These are phyloP conservation scores for Botrytis medusae DNA, from an alignment of 2,329 filamentous ascomycete species.

Conservation along the genomic window DNA sequence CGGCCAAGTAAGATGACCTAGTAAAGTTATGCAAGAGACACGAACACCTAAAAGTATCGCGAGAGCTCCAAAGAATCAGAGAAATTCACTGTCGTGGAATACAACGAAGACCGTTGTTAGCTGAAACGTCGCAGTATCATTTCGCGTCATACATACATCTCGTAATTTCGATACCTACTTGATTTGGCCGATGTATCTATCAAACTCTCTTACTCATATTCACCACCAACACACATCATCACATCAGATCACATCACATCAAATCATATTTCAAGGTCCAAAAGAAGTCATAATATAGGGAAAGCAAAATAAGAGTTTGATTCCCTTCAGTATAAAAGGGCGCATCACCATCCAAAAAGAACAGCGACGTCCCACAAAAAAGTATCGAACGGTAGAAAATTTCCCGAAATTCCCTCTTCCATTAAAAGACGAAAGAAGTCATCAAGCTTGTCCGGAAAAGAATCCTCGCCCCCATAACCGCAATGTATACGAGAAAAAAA, in stretches of 20 bases:
- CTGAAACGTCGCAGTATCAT: background rate
- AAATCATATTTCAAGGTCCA: background rate
- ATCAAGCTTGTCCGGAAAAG: conserved; percentile 10
- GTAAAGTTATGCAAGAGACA: background rate
- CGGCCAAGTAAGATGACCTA: background rate
- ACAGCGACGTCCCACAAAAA: background rate
- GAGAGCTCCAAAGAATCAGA: background rate
- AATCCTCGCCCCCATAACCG: background rate
- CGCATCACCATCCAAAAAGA: background rate
- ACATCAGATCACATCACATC: conserved; percentile 6
- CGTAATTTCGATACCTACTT: too few species aligned
- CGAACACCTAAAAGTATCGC: background rate
- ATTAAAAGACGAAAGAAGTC: background rate
- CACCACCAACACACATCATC: background rate
- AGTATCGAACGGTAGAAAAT: background rate
- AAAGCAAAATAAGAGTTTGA: conserved; percentile 21
- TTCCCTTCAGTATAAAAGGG: conserved; percentile 8
- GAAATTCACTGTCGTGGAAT: background rate
- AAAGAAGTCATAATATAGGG: background rate
- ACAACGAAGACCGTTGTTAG: background rate
- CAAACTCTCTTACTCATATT: background rate
- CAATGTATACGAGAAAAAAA: background rate
- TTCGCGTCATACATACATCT: background rate
- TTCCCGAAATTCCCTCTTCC: background rate
- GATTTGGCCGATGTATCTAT: background rate